Base-by-base conservation (phyloP, 2,329 filamentous ascomycete genomes). In the Curvularia sp. region DNA sequence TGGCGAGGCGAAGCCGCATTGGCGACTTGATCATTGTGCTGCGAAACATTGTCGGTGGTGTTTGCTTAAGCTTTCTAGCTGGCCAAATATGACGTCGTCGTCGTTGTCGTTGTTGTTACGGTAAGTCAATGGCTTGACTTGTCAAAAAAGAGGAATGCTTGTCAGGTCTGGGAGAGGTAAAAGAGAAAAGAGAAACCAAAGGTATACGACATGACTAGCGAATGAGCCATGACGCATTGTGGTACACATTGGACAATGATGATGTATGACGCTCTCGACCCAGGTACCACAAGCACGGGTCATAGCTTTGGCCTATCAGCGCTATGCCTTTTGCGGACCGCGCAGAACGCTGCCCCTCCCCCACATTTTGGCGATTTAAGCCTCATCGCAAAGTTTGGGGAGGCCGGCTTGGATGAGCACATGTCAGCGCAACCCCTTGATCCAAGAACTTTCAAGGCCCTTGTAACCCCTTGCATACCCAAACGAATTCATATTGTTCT, bases 241-340 rank as follows among this genome's bases (percentile, higher is more conserved):
- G 59, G 49, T 43, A 30, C 49, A 23, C 32, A 46, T n/a, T 38
- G 13, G 21, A 42, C 23, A 32, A 66, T 66, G 65, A 69, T 65
- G 60, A 65, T 66, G 55, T 64, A 69, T 70, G 67, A 70, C 67
- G 67, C 60, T 46, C 19, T 54, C 42, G 49, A 57, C 30, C 25
- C 41, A 43, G 59, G 61, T 48, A 54, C 46, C 51, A n/a, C n/a
- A n/a, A 50, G 45, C 15, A 41, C 19, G 59, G 64, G 64, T 67
- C 55, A 58, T 45, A 53, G 52, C 58, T 46, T 36, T 23, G 32
- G 18, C n/a, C n/a, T 18, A 21, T 32, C 3, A 25, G 15, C 63
- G 42, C 58, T 42, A 57, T 48, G 30, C 60, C 50, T 15, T 21
- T 49, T 38, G 9, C 9, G 27, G 13, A 46, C 49, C 1, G 8